Percentiles rank a stretch among this genome's conserved stretches.
These are phyloP conservation scores for Sporothrix euskadiensis DNA, from an alignment of 2,329 filamentous ascomycete genomes.

Conservation along the genomic window DNA sequence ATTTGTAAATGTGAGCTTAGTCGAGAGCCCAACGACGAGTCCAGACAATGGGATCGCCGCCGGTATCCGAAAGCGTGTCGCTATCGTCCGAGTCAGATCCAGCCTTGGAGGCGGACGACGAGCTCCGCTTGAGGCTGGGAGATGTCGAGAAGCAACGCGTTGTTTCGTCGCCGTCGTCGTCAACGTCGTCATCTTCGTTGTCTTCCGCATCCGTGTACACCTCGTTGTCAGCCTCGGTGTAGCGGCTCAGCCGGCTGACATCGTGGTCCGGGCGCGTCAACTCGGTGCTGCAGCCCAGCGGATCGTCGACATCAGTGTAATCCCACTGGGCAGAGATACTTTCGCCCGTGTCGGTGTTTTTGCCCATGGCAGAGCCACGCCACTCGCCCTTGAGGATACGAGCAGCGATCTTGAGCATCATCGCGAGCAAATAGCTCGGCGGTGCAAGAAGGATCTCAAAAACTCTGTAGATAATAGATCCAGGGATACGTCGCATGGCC, in stretches of 20 bases:
- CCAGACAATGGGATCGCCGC: conserved; percentile 30
- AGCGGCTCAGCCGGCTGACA: conserved; percentile 13
- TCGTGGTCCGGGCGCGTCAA: conserved; percentile 12
- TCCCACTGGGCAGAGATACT: conserved; percentile 62
- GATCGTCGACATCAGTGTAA: conserved; percentile 53
- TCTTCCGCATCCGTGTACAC: conserved; percentile 30
- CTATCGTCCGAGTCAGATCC: background rate
- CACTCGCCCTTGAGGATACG: conserved; percentile 67
- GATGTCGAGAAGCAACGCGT: conserved; percentile 15
- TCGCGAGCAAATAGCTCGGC: conserved; percentile 72
- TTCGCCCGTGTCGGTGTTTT: conserved; percentile 53
- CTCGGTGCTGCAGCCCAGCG: conserved; percentile 30
- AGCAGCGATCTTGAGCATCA: conserved; percentile 81
- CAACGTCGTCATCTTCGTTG: conserved; percentile 15
- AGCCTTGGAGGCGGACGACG: conserved; percentile 16
- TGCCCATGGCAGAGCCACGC: conserved; percentile 60
- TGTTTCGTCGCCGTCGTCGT: conserved; percentile 21
- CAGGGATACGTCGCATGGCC: conserved; percentile 55
- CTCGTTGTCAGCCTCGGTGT: conserved; percentile 30
- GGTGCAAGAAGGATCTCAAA: conserved; percentile 75
- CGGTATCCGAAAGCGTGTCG: conserved; percentile 29
- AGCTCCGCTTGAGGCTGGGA: background rate
- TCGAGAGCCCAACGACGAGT: conserved; percentile 32
- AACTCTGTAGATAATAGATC: conserved; percentile 73
- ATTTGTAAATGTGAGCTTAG: background rate